Evolutionary conservation across 176 grass and related monocot genomes (phyloP), one percentile per base, ranked within the genome.

Genomic region (Oryza rufipogon): DNA sequence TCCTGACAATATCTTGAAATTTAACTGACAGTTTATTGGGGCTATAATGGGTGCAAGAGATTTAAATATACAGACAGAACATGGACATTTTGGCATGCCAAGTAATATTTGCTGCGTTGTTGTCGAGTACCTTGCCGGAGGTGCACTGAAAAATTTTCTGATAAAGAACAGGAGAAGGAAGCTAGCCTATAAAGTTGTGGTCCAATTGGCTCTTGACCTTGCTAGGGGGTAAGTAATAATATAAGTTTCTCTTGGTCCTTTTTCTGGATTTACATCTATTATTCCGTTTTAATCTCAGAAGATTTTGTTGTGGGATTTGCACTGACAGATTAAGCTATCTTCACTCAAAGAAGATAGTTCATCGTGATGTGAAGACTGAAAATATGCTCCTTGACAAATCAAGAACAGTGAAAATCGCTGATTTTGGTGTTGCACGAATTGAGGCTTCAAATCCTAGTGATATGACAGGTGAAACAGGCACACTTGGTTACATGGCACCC

Each of bases 401-500:
- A 4, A 96, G 93, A 88, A 99, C 86, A 23, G 81, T 96, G 52
- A 99, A 99, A 89, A 99, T 99, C 61, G 93, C 97, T 65, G 97
- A 99, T 89, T 99, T 99, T 82, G 97, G 97, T 70, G 97, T 99
- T 88, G 97, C 97, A 86, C 89, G 97, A 80, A 86, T 99, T 76
- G 97, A 99, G 82, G 97, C 97, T 86, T 92, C 89, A 91, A 99
- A 99, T 90, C 97, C 97, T 84, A 84, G 93, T 84, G 97, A 99
- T 54, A 99, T 99, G 97, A 99, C 97, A 0, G 97, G 97, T 26
- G 97, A 99, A 94, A 99, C 97, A 11, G 97, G 97, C 86, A 99
- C 97, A 44, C 93, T 99, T 73, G 97, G 97, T 89, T 99, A 99
- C 82, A 99, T 99, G 97, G 97, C 93, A 84, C 97, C 97, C 63